Evolutionary conservation across 345 rosid genomes (phyloP).

Genomic region (Trapa incisa): DNA sequence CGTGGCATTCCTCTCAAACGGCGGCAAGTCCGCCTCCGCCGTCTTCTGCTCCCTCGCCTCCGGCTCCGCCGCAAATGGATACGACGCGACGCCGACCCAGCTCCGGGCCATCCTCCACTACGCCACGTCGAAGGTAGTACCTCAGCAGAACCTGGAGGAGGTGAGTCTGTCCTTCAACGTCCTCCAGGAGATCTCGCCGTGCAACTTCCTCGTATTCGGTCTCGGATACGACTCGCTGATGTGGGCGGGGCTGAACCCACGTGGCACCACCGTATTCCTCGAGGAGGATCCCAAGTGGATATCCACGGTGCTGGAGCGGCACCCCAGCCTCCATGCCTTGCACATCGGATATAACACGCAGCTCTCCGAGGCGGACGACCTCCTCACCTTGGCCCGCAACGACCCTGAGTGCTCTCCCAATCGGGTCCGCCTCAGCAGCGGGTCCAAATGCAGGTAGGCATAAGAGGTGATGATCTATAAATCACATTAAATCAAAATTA

Average conservation of each 20-base stretch:
- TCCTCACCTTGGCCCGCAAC: slow-evolving; percentile 17
- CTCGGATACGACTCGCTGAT: slow-evolving; percentile 49
- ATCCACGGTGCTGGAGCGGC: slow-evolving; percentile 13
- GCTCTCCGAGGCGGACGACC: slow-evolving; percentile 31
- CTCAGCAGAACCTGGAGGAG: slow-evolving; percentile 31
- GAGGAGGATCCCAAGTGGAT: slow-evolving; percentile 43
- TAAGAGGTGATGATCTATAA: too few species aligned
- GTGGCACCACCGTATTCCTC: slow-evolving; percentile 40
- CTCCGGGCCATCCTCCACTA: slow-evolving; percentile 44
- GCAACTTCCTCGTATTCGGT: slow-evolving; percentile 52
- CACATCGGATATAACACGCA: slow-evolving; percentile 32
- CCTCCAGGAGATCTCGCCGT: slow-evolving; percentile 27
- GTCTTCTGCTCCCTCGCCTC: slow-evolving; percentile 6
- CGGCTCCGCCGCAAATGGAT: not conserved
- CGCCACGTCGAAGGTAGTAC: slow-evolving; percentile 33
- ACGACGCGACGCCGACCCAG: slow-evolving; percentile 24
- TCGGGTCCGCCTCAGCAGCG: slow-evolving; percentile 18
- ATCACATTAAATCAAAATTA: too few species aligned
- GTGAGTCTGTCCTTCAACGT: slow-evolving; percentile 28
- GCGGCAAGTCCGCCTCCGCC: slow-evolving; percentile 10
- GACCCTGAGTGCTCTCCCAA: slow-evolving; percentile 28
- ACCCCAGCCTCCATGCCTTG: slow-evolving; percentile 24
- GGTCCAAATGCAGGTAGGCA: slow-evolving; percentile 17
- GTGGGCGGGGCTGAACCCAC: slow-evolving; percentile 45
- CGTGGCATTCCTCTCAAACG: slow-evolving; percentile 5